Percentiles rank a stretch among this genome's conserved stretches.
phyloP scores from a whole-genome alignment of 495 filamentous ascomycete species.

The Penicillium verhagenii region DNA sequence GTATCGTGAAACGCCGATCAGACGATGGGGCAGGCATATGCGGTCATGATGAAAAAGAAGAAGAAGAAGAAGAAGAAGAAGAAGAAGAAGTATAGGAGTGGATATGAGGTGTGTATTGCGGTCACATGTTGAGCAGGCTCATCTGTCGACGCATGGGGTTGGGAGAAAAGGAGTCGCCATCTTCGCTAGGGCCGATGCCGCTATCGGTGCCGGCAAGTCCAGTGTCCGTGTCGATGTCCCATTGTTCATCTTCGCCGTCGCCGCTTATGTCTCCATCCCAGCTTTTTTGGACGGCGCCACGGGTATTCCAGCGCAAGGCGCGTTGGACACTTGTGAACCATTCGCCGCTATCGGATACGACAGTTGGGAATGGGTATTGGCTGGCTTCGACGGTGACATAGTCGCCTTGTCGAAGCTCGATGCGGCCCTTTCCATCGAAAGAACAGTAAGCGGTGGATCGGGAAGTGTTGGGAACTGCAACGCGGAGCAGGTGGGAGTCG shows the following conservation, averaged over 20 bases:
- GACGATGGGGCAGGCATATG: neutral
- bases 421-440: constrained; percentile 93
- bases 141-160: constrained; percentile 68
- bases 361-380: constrained; percentile 94
- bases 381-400: constrained; percentile 92
- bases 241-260: constrained; percentile 46
- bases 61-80: constrained; percentile 7
- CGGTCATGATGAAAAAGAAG: neutral
- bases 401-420: constrained; percentile 88
- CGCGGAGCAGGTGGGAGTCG: constrained; percentile 84
- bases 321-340: constrained; percentile 94
- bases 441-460: constrained; percentile 92
- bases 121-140: constrained; percentile 55
- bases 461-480: constrained; percentile 78
- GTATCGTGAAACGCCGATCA: constrained; percentile 10
- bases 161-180: constrained; percentile 58
- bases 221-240: constrained; percentile 82
- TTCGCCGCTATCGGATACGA: constrained; percentile 71
- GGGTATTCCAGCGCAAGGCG: constrained; percentile 89
- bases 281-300: constrained; percentile 80
- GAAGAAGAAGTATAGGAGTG: neutral
- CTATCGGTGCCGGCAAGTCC: constrained; percentile 53
- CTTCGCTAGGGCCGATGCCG: constrained; percentile 55
- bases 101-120: neutral
- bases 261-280: constrained; percentile 55